phyloP scores from a whole-genome alignment of 345 rosid species.

The Boechera stricta region DNA sequence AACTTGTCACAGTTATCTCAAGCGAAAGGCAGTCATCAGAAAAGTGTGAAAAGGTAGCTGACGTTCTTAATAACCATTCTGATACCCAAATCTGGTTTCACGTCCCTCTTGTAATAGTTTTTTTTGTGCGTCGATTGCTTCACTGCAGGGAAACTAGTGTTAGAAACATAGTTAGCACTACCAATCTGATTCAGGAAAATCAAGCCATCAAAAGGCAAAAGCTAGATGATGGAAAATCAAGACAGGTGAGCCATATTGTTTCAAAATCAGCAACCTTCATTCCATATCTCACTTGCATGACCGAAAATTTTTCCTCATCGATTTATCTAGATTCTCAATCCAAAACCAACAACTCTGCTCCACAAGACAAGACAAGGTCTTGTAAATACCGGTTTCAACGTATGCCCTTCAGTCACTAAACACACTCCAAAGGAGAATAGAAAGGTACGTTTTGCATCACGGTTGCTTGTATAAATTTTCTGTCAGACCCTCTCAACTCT shows the following conservation, averaged over 20 bases:
- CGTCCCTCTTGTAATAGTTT: constrained; percentile 11
- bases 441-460: constrained; percentile 57
- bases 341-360: constrained; percentile 67
- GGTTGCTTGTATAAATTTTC: constrained; percentile 3
- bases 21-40: constrained; percentile 49
- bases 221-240: constrained; percentile 87
- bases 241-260: constrained; percentile 62
- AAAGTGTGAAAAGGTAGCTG: constrained; percentile 53
- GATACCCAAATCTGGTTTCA: constrained; percentile 1
- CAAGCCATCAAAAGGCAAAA: constrained; percentile 97
- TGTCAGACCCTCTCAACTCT: constrained; percentile 24
- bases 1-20: constrained; percentile 57
- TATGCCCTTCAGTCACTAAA: constrained; percentile 52
- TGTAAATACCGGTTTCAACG: constrained; percentile 50
- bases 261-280: not conserved
- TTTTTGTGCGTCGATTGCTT: constrained; percentile 2
- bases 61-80: constrained; percentile 1
- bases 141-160: constrained; percentile 50
- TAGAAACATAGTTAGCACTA: constrained; percentile 50
- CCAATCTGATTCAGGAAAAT: constrained; percentile 75
- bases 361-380: constrained; percentile 88
- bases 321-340: constrained; percentile 73
- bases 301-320: constrained; percentile 14
- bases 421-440: constrained; percentile 66
- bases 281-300: constrained; percentile 16